A percentile compares a stretch with the other conserved stretches of the same genome.
Evolutionary conservation across 2,329 filamentous ascomycete species (phyloP).

Genomic region (Lachnellula arida): DNA sequence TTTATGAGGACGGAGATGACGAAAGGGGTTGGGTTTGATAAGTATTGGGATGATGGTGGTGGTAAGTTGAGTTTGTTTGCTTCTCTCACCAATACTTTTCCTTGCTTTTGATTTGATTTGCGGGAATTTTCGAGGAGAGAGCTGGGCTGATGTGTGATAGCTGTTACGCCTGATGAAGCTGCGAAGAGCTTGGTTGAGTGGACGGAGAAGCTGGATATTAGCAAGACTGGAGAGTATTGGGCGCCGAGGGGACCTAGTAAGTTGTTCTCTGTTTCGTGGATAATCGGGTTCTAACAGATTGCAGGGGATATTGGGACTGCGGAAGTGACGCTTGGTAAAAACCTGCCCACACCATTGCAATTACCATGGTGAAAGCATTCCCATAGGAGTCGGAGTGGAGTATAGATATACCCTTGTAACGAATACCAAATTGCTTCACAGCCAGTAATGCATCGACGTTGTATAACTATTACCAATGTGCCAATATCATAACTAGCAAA

Average conservation of each 20-base stretch:
- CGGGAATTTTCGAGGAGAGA: not conserved
- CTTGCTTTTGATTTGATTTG: not conserved
- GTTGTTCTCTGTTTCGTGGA: slow-evolving; percentile 26
- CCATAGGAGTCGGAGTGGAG: not conserved
- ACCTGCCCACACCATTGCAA: slow-evolving; percentile 58
- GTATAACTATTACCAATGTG: too few relatives aligned
- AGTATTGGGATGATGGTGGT: slow-evolving; percentile 66
- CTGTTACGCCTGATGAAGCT: slow-evolving; percentile 63
- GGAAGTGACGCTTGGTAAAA: slow-evolving; percentile 55
- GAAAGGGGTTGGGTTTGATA: slow-evolving; percentile 64
- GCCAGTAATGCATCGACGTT: too few relatives aligned
- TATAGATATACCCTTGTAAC: too few relatives aligned
- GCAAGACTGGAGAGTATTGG: slow-evolving; percentile 67
- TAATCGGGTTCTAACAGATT: slow-evolving; percentile 15
- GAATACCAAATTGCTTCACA: too few relatives aligned
- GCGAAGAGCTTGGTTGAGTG: slow-evolving; percentile 59
- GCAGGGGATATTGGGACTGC: slow-evolving; percentile 65
- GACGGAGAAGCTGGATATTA: slow-evolving; percentile 57
- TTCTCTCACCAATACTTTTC: not conserved
- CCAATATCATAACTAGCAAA: too few relatives aligned
- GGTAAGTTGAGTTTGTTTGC: slow-evolving; percentile 35
- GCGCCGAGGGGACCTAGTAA: slow-evolving; percentile 64
- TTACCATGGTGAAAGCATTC: slow-evolving; percentile 52
- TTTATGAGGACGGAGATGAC: slow-evolving; percentile 77
- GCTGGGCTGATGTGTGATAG: slow-evolving; percentile 32